These are phyloP conservation scores for Gyrodon lividus DNA, from an alignment of 768 basidiomycete genomes.

Conservation along the genomic window DNA sequence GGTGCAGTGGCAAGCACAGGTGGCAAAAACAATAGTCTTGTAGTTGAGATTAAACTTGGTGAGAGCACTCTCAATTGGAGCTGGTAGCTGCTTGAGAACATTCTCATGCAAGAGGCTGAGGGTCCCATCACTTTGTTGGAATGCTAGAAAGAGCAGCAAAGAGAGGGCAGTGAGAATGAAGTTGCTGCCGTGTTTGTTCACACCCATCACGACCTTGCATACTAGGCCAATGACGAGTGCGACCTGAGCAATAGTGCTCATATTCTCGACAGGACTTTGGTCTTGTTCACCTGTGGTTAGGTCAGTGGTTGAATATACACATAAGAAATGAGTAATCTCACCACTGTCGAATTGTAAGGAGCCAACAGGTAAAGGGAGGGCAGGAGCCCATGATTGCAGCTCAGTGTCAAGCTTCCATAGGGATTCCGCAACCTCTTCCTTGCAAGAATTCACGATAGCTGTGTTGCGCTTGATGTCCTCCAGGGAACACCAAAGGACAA, in stretches of 20 bases:
- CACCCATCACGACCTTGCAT: conserved; percentile 13
- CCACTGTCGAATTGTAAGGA: background rate
- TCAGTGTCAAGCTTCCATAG: background rate
- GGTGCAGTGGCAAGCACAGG: conserved; percentile 1
- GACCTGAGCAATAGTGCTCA: conserved; percentile 6
- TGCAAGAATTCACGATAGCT: background rate
- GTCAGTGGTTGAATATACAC: background rate
- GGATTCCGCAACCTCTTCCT: background rate
- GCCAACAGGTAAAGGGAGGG: background rate
- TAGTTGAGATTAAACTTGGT: background rate
- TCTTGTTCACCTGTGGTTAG: background rate
- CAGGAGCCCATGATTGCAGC: background rate
- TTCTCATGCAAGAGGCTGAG: background rate
- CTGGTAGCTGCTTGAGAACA: conserved; percentile 2
- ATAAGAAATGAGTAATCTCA: background rate
- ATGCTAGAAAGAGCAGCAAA: background rate
- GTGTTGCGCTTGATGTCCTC: background rate
- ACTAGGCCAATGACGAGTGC: background rate
- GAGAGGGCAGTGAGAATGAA: conserved; percentile 20
- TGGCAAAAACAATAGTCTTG: background rate
- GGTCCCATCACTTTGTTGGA: background rate
- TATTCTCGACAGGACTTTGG: background rate
- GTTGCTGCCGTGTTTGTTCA: conserved; percentile 7
- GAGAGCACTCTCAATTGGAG: background rate
- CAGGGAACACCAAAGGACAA: background rate